A percentile compares a stretch with the other conserved stretches of the same genome.
Conservation (phyloP, 2,329 filamentous ascomycete genomes). For the Xylariomycetidae sp. region DNA sequence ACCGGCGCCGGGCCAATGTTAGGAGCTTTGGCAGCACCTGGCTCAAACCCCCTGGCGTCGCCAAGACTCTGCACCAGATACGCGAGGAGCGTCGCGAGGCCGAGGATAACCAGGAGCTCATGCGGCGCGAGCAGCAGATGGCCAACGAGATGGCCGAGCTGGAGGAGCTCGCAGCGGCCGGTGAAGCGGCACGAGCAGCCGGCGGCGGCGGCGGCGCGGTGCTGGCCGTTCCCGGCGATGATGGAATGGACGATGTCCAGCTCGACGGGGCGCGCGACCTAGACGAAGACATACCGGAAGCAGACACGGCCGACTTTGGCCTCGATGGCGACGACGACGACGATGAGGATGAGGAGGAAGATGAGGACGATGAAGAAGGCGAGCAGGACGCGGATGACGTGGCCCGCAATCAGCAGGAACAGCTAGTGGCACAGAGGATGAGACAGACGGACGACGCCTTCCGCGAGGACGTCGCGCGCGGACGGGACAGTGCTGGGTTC, state of each 20-base stretch:
- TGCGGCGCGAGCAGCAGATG: slow-evolving; percentile 64
- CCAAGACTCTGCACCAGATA: slow-evolving; percentile 86
- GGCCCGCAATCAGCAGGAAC: slow-evolving; percentile 38
- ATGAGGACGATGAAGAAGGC: slow-evolving; percentile 24
- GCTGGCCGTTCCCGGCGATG: slow-evolving; percentile 18
- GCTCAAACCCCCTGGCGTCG: slow-evolving; percentile 83
- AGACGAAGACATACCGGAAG: slow-evolving; percentile 71
- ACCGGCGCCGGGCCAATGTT: slow-evolving; percentile 74
- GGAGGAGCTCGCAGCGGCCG: slow-evolving; percentile 41
- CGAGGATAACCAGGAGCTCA: slow-evolving; percentile 74
- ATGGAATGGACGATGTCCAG: slow-evolving; percentile 48
- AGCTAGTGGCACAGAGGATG: slow-evolving; percentile 46
- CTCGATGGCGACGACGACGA: slow-evolving; percentile 40
- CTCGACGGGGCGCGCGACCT: slow-evolving; percentile 56
- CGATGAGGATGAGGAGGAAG: slow-evolving; percentile 32
- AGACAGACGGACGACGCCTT: slow-evolving; percentile 58
- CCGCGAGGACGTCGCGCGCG: slow-evolving; percentile 52
- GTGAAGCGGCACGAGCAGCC: slow-evolving; percentile 34
- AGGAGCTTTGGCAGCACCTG: slow-evolving; percentile 83
- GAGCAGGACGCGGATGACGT: slow-evolving; percentile 24
- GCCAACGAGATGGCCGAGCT: slow-evolving; percentile 72
- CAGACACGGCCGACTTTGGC: slow-evolving; percentile 48
- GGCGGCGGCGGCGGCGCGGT: slow-evolving; percentile 37
- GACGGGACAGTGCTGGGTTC: slow-evolving; percentile 43
- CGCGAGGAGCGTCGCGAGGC: slow-evolving; percentile 86